Base-by-base conservation (phyloP, 2,329 filamentous ascomycete genomes). In the Cladosporium austrohemisphaericum region DNA sequence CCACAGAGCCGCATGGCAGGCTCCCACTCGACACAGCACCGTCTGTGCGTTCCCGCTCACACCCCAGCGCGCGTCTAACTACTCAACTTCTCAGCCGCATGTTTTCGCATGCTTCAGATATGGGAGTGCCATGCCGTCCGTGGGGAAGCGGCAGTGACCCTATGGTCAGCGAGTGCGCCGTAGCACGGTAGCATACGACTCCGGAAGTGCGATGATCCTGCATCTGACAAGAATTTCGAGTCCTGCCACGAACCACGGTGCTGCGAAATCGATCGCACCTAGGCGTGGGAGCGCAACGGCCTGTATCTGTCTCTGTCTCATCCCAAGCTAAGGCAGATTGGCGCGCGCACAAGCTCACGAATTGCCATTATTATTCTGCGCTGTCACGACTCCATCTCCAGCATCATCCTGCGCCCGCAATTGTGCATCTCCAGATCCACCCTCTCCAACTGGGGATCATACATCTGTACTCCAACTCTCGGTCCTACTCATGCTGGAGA, bases 41-140 rank as follows among this genome's bases (percentile, higher is more conserved):
- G 33, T 38, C 44, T 18, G 44, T 47, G 44, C 44, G 9, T 7
- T 13, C n/a, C 22, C 14, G 43, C 19, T 22, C 32, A 32, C 28
- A 23, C 43, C 41, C 32, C 43, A 46, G 43, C 43, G 35, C 32
- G 44, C 43, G 43, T 28, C 43, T 47, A 47, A 47, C 32, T 36
- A 18, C 33, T 38, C 44, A 18, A 31, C 25, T 47, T 25, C 43
- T 47, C 44, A 47, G 44, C 44, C 44, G 44, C 44, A 38, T 47
- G 16, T 33, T 38, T 37, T 33, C 44, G 44, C 44, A 38, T 47
- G 16, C 44, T 38, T 37, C 22, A 38, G n/a, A 28, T 19, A n/a
- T 29, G 20, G 28, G 9, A 23, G 8, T 23, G 23, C n/a, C n/a
- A n/a, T n/a, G n/a, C n/a, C n/a, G n/a, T n/a, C n/a, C n/a, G n/a